These are phyloP conservation scores for Pulveroboletus frians DNA, from an alignment of 768 basidiomycete genomes.

Conservation along the genomic window DNA sequence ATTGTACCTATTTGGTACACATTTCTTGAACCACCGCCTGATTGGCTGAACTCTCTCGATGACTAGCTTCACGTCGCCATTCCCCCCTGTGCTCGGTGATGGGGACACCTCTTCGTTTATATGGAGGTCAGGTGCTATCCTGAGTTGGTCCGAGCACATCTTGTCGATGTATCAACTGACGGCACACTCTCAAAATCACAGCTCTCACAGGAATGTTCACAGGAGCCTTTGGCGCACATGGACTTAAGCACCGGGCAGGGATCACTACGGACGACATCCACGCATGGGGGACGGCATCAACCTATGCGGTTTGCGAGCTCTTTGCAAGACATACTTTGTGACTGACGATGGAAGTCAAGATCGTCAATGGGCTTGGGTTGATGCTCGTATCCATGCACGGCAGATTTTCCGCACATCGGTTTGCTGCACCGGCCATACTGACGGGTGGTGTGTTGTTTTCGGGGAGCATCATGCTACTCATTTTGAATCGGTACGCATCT, in stretches of 20 bases:
- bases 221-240: constrained; percentile 70
- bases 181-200: constrained; percentile 9
- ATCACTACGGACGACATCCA: constrained; percentile 49
- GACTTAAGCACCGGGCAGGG: constrained; percentile 42
- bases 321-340: background rate
- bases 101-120: constrained; percentile 23
- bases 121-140: constrained; percentile 41
- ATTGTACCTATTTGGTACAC: constrained; percentile 15
- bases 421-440: constrained; percentile 64
- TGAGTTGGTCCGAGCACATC: constrained; percentile 29
- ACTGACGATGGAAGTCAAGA: constrained; percentile 34
- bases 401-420: constrained; percentile 52
- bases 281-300: constrained; percentile 59
- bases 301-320: constrained; percentile 50
- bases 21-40: background rate
- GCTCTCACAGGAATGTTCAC: constrained; percentile 49
- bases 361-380: constrained; percentile 65
- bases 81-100: constrained; percentile 11
- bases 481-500: constrained; percentile 41
- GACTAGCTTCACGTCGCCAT: constrained; percentile 28
- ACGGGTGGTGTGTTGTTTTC: constrained; percentile 58
- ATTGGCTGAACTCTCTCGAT: constrained; percentile 11
- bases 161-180: background rate
- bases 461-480: constrained; percentile 52
- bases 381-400: constrained; percentile 60